These are phyloP conservation scores for Auxenochlorella protothecoides DNA, from an alignment of 139 green algal genomes.

Conservation along the genomic window DNA sequence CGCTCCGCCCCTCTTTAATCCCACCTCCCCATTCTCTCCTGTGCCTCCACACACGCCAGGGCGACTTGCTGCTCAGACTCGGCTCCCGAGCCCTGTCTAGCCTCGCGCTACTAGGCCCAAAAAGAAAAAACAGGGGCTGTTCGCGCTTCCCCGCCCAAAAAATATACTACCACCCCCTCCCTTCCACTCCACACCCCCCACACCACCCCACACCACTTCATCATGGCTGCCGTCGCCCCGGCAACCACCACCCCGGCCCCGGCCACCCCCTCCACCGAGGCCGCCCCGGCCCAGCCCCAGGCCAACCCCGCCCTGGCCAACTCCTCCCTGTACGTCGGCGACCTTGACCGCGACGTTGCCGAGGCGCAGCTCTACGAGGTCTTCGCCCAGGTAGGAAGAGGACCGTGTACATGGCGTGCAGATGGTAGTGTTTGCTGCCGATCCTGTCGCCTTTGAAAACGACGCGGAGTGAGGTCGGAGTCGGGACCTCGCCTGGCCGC, in stretches of 20 bases:
- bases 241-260: background rate
- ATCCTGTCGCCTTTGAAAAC: too few relatives aligned
- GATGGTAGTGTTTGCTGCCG: too few relatives aligned
- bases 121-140: constrained; percentile 5
- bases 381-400: constrained; percentile 64
- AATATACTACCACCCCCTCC: background rate
- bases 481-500: too few relatives aligned
- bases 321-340: constrained; percentile 85
- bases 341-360: constrained; percentile 81
- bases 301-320: constrained; percentile 26
- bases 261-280: background rate
- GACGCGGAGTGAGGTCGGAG: too few relatives aligned
- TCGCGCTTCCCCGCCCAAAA: background rate
- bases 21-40: too few relatives aligned
- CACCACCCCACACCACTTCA: background rate
- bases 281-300: background rate
- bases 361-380: constrained; percentile 84
- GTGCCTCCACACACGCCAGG: background rate
- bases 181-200: background rate
- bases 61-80: background rate
- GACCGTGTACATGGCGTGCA: too few relatives aligned
- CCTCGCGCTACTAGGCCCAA: background rate
- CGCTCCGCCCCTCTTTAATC: too few relatives aligned
- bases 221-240: background rate
- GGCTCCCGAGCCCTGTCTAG: background rate